These are phyloP conservation scores for Ploettnerulaceae sp. DNA, from an alignment of 2,329 filamentous ascomycete genomes.

Conservation along the genomic window DNA sequence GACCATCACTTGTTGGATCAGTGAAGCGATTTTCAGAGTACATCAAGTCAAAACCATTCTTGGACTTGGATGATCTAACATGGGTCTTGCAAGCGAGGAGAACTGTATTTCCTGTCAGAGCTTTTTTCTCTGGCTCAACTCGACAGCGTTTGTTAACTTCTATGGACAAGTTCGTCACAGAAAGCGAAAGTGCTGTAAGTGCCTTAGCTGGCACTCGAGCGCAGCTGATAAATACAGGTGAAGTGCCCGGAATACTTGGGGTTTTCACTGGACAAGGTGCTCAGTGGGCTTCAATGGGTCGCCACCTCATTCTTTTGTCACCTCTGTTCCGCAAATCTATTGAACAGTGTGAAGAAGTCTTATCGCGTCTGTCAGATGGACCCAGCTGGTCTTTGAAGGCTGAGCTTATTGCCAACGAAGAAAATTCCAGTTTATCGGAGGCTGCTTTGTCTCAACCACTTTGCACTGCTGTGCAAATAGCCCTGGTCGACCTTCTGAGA, in stretches of 20 bases:
- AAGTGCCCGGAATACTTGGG: neutral
- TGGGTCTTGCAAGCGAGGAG: no score
- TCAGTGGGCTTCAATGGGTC: neutral
- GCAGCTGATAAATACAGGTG: neutral
- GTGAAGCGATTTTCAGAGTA: no score
- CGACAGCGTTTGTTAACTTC: no score
- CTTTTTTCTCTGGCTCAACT: no score
- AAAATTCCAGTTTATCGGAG: conserved; percentile 20
- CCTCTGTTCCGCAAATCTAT: neutral
- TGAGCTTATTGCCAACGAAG: conserved; percentile 10
- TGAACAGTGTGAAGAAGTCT: neutral
- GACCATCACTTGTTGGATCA: no score
- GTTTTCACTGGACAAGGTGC: neutral
- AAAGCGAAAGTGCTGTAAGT: neutral
- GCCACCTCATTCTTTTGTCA: neutral
- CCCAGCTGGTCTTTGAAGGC: conserved; percentile 17
- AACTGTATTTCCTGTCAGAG: no score
- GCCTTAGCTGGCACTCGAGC: neutral
- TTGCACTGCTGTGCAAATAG: conserved; percentile 30
- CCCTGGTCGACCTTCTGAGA: conserved; percentile 27
- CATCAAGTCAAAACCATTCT: no score
- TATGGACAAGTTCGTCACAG: no score
- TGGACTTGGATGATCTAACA: no score
- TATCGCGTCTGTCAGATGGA: conserved; percentile 7
- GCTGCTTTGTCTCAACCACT: conserved; percentile 23